These are phyloP conservation scores for Beta vulgaris DNA, from an alignment of 148 eudicot genomes.

Conservation along the genomic window DNA sequence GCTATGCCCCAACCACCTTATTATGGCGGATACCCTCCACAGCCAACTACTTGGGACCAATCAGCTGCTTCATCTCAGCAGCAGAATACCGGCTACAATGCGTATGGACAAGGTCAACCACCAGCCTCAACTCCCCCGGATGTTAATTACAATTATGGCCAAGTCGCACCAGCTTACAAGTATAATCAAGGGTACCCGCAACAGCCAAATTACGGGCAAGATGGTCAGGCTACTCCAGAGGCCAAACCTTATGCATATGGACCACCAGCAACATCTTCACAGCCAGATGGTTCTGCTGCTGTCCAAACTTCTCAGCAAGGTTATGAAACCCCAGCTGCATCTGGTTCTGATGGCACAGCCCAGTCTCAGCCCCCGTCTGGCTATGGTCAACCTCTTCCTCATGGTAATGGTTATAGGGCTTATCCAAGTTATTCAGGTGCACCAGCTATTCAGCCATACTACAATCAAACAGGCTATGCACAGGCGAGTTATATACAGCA, in stretches of 20 bases:
- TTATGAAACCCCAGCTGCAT: conserved; percentile 38
- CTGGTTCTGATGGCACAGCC: conserved; percentile 31
- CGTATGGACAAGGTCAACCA: conserved; percentile 33
- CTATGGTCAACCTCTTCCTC: conserved; percentile 31
- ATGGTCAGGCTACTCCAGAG: conserved; percentile 30
- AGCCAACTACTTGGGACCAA: conserved; percentile 35
- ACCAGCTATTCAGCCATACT: conserved; percentile 28
- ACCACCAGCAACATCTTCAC: too few species aligned
- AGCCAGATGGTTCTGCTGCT: conserved; percentile 30
- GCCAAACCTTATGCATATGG: too few species aligned
- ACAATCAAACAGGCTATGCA: conserved; percentile 34
- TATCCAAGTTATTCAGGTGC: conserved; percentile 37
- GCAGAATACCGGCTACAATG: conserved; percentile 23
- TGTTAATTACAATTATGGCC: conserved; percentile 36
- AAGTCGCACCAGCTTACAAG: conserved; percentile 34
- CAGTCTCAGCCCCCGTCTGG: conserved; percentile 32
- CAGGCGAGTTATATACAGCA: conserved; percentile 43
- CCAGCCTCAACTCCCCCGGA: conserved; percentile 35
- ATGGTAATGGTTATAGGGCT: conserved; percentile 37
- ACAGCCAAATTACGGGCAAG: conserved; percentile 40
- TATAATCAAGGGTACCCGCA: conserved; percentile 36
- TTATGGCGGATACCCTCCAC: conserved; percentile 43
- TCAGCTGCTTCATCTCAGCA: conserved; percentile 30
- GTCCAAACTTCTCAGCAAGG: conserved; percentile 34
- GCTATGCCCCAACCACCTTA: conserved; percentile 32